Evolutionary conservation across 2,329 filamentous ascomycete genomes (phyloP).

Genomic region (Fusarium buharicum): DNA sequence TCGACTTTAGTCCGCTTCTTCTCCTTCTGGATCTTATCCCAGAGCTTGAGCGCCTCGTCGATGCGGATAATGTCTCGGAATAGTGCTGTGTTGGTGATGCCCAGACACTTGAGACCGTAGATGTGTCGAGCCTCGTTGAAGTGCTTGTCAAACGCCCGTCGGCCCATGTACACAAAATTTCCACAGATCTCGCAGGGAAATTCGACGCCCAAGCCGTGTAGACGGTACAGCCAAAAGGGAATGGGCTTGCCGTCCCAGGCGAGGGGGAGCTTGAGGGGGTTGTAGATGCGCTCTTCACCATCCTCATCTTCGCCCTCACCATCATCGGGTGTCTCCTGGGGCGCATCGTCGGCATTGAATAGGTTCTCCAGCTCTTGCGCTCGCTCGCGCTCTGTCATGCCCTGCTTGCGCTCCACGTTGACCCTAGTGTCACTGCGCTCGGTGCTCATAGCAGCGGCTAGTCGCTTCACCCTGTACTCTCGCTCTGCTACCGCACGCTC

Average conservation of each 20-base stretch:
- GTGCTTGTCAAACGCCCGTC: conserved; percentile 96
- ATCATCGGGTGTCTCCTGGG: conserved; percentile 56
- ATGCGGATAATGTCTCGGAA: conserved; percentile 96
- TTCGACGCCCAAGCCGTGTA: conserved; percentile 94
- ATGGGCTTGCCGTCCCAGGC: conserved; percentile 99
- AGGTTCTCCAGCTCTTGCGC: conserved; percentile 93
- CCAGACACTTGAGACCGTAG: conserved; percentile 91
- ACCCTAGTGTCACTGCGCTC: conserved; percentile 89
- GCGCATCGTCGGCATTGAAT: conserved; percentile 60
- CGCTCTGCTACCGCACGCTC: conserved; percentile 91
- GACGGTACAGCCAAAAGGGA: conserved; percentile 97
- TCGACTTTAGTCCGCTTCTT: conserved; percentile 80
- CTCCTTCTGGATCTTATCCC: conserved; percentile 92
- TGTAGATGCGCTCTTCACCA: conserved; percentile 91
- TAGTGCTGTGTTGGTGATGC: conserved; percentile 88
- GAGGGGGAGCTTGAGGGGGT: conserved; percentile 92
- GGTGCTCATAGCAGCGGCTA: conserved; percentile 84
- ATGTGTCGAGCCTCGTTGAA: conserved; percentile 95
- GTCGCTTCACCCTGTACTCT: conserved; percentile 82
- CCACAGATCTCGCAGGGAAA: conserved; percentile 97
- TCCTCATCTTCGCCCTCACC: conserved; percentile 78
- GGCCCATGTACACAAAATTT: conserved; percentile 98
- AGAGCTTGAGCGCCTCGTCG: conserved; percentile 85
- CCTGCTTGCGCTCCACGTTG: conserved; percentile 95
- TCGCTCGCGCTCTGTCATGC: conserved; percentile 96